phyloP scores from a whole-genome alignment of 2,329 filamentous ascomycete species.

The Zasmidium cellare region DNA sequence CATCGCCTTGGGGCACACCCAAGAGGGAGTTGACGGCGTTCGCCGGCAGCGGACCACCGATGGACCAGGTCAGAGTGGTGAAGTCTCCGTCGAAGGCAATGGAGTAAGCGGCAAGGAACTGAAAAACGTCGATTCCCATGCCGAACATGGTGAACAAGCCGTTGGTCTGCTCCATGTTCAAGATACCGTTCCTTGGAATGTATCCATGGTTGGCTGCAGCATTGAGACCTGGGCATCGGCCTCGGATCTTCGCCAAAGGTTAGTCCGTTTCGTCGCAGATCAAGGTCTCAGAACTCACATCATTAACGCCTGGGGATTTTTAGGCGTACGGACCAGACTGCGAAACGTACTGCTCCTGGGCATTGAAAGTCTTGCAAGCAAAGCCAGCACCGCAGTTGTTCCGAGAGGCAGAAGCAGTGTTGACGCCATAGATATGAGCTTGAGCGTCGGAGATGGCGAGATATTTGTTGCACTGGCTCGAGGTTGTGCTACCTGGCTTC shows the following conservation, averaged over 20 bases:
- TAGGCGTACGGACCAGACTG: conserved; percentile 25
- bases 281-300: neutral
- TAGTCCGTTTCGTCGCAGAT: neutral
- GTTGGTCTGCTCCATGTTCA: conserved; percentile 5
- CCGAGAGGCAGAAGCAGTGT: neutral
- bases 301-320: conserved; percentile 17
- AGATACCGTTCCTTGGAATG: conserved; percentile 16
- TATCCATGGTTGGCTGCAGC: conserved; percentile 21
- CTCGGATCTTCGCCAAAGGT: neutral
- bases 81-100: conserved; percentile 24
- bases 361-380: conserved; percentile 20
- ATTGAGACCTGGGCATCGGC: conserved; percentile 16
- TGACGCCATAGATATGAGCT: too few relatives aligned
- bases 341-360: conserved; percentile 24
- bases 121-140: conserved; percentile 8
- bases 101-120: conserved; percentile 32
- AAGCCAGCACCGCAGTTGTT: conserved; percentile 8
- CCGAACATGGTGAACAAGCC: conserved; percentile 13
- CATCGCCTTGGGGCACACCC: conserved; percentile 6
- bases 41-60: conserved; percentile 16
- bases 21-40: neutral
- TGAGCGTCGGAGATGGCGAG: too few relatives aligned
- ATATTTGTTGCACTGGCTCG: too few relatives aligned
- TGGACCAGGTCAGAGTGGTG: conserved; percentile 15
- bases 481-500: too few relatives aligned